phyloP scores from a whole-genome alignment of 345 rosid species.

The Brassica nigra region DNA sequence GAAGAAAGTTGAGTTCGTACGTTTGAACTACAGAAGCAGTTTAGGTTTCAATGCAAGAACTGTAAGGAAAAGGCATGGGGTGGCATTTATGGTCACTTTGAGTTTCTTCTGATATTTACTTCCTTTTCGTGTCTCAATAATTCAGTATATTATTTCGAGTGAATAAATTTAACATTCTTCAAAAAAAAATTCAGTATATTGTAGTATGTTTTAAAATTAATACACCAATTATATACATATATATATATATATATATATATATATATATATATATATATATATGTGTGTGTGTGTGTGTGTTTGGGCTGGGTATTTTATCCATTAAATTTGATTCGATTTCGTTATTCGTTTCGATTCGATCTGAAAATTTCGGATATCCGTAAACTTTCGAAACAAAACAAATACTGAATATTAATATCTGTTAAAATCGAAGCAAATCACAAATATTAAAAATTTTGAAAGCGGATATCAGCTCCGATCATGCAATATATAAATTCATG shows the following conservation, averaged over 20 bases:
- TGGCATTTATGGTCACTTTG: constrained; percentile 40
- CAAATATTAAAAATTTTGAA: too few species aligned
- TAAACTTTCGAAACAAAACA: too few species aligned
- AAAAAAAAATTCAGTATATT: not conserved
- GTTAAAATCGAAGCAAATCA: too few species aligned
- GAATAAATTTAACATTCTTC: too few species aligned
- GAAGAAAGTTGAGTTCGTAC: constrained; percentile 47
- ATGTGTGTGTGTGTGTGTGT: not conserved
- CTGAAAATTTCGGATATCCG: too few species aligned
- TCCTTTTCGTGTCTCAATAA: constrained; percentile 10
- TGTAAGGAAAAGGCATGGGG: constrained; percentile 41
- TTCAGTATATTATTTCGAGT: not conserved
- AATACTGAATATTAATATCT: too few species aligned
- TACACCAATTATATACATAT: not conserved
- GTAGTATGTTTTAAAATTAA: not conserved
- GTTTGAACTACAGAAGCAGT: constrained; percentile 42
- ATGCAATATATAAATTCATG: too few species aligned
- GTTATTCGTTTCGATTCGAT: too few species aligned
- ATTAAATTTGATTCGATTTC: too few species aligned
- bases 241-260: not conserved
- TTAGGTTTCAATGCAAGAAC: constrained; percentile 41
- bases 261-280: too few species aligned
- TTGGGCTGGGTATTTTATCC: not conserved
- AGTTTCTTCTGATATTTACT: constrained; percentile 29
- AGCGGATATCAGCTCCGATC: too few species aligned